Conservation (phyloP, 352 stramenopile genomes). For the Globisporangium uncinulatum region DNA sequence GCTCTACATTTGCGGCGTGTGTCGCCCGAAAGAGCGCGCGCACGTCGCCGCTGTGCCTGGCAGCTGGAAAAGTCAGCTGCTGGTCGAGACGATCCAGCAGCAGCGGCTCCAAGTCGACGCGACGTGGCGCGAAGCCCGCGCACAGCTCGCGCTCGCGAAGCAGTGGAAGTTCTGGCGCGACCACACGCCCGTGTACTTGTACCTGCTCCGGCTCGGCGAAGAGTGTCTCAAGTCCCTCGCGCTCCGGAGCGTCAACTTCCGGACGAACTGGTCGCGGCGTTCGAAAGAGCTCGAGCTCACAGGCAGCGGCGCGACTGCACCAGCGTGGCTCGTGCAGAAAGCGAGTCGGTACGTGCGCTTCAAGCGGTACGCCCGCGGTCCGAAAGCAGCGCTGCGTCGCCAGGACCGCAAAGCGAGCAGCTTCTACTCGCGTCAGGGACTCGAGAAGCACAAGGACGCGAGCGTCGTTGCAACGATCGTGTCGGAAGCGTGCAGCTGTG, state of each 20-base stretch:
- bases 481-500: conserved; percentile 69
- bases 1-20: conserved; percentile 68
- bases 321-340: conserved; percentile 67
- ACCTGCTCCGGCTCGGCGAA: conserved; percentile 73
- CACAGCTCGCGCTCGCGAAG: conserved; percentile 41
- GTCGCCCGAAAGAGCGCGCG: conserved; percentile 49
- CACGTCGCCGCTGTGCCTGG: conserved; percentile 31
- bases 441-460: conserved; percentile 53
- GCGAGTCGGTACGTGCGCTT: conserved; percentile 79
- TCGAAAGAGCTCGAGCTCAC: conserved; percentile 47
- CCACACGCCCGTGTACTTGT: conserved; percentile 75
- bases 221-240: conserved; percentile 78
- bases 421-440: conserved; percentile 72
- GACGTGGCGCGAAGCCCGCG: conserved; percentile 63
- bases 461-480: conserved; percentile 69
- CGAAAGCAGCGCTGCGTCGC: conserved; percentile 47
- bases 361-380: conserved; percentile 76
- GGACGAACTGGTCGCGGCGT: conserved; percentile 54
- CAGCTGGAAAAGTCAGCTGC: conserved; percentile 62
- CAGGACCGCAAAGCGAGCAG: conserved; percentile 58
- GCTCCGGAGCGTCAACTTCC: conserved; percentile 78
- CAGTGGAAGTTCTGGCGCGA: conserved; percentile 74
- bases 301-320: conserved; percentile 24
- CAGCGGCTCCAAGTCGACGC: conserved; percentile 54
- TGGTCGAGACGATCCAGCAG: conserved; percentile 67